Evolutionary conservation across 805 yeast species (phyloP), one percentile per base, ranked within the genome.

Genomic region (Kregervanrija delftensis): DNA sequence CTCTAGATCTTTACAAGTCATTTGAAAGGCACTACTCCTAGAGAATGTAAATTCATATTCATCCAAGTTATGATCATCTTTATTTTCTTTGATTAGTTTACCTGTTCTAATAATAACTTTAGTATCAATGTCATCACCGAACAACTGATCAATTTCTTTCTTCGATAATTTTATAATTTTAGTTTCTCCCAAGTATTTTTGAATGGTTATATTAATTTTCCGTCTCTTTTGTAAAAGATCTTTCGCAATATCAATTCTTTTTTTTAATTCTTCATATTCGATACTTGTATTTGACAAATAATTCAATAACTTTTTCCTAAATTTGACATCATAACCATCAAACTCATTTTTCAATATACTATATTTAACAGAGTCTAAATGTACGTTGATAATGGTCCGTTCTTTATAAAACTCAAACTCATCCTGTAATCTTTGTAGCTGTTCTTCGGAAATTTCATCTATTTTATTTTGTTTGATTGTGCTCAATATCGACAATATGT

Each of bases 101-200:
- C 65, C 66, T 2, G 52, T 45, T 16, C 54, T 53, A 17, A 60
- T 13, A 12, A 63, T 50, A 6, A 44, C 31, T 12, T 48, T 45
- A 12, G 46, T 42, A 35, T 61, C 64, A 8, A 55, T 42, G 2
- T 61, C 64, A 13, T 50, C 49, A 1, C 57, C 60, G 43, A 64
- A 64, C 16, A 64, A 48, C n/a, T 48, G 35, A 8, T 41, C 45
- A 2, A 63, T 22, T 43, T 64, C 65, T 8, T 32, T 35, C 37
- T 44, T 49, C 2, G 56, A 44, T 36, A 64, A 37, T 11, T 49
- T 50, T 15, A 64, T 52, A 8, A 47, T 35, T 37, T 56, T 53
- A 0, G 57, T 47, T 15, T 52, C 49, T 15, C 44, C 43, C 16
- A 59, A 42, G 36, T 60, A 58, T 22, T 56, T 47, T 34, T 49